These are phyloP conservation scores for rapeseed (Brassica napus) DNA, from an alignment of 345 rosid genomes.

Conservation along the genomic window DNA sequence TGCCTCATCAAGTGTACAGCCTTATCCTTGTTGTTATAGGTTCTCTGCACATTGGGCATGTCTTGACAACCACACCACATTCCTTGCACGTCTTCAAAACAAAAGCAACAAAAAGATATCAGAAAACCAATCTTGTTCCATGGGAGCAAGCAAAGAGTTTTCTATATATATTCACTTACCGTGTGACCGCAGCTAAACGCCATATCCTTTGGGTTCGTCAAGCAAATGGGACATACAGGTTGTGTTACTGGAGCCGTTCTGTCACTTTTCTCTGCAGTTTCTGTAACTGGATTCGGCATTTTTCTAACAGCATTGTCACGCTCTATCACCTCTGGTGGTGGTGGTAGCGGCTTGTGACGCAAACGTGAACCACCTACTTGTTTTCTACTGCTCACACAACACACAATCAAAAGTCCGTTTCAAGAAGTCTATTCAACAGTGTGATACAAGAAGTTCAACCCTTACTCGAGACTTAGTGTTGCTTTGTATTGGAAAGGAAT, in stretches of 20 bases:
- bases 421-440: neutral
- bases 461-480: conserved; percentile 49
- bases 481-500: conserved; percentile 86
- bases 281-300: conserved; percentile 32
- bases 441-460: neutral
- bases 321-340: conserved; percentile 69
- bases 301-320: conserved; percentile 55
- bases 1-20: conserved; percentile 49
- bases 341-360: conserved; percentile 59
- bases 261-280: conserved; percentile 42
- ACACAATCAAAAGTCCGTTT: conserved; percentile 16
- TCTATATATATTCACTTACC: conserved; percentile 49
- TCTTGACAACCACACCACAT: conserved; percentile 55
- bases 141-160: conserved; percentile 1
- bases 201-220: conserved; percentile 85
- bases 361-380: conserved; percentile 27
- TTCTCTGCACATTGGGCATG: conserved; percentile 77
- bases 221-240: conserved; percentile 86
- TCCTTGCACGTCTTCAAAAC: conserved; percentile 80
- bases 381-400: conserved; percentile 46
- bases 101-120: neutral
- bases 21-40: conserved; percentile 72
- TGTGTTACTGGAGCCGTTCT: conserved; percentile 40
- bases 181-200: conserved; percentile 94
- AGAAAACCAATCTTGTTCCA: conserved; percentile 1